Base-by-base conservation (phyloP, 257 asterid genomes). In the Datura wrightii region DNA sequence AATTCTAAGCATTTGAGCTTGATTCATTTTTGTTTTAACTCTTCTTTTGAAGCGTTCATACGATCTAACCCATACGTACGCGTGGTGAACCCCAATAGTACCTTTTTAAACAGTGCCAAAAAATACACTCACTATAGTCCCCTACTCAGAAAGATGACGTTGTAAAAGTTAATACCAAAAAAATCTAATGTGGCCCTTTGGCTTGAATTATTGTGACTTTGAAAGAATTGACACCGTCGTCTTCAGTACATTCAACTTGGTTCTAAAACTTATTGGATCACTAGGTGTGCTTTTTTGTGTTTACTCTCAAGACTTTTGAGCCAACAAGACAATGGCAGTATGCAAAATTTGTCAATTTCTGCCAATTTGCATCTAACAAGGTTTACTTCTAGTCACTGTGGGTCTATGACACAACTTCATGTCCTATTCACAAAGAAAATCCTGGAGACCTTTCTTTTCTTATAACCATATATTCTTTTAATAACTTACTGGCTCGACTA, bases 171-270 rank as follows among this genome's bases (percentile, higher is more conserved):
- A 46, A 1, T 72, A 11, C 19, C 6, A 72, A 66, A 31, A 54
- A 69, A 1, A 31, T 76, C 19, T 7, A 74, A 3, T 50, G 39
- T 76, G 42, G 62, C 46, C 62, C 46, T 36, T 71, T 50, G 62
- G 14, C 24, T 76, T 24, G 82, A 76, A 76, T 50, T 76, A 76
- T 50, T 50, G 46, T 76, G 82, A 76, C 34, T 37, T 0, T 13
- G 19, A 5, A 71, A 19, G 59, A 48, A 24, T 76, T 4, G 60
- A 76, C 24, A n/a, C 48, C 81, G 82, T 76, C 46, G 2, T 50
- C 63, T 50, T 76, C 82, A 76, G 19, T 50, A 19, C 13, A 78
- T 34, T 34, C 82, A 52, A 78, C 63, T 78, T 78, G 46, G 31
- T 19, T 11, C 60, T 11, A 74, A 24, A 24, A 74, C 48, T 19